Percentiles rank a stretch among this genome's conserved stretches.
These are phyloP conservation scores for Sporisorium sorghi DNA, from an alignment of 1,284 basidiomycete genomes.

Conservation along the genomic window DNA sequence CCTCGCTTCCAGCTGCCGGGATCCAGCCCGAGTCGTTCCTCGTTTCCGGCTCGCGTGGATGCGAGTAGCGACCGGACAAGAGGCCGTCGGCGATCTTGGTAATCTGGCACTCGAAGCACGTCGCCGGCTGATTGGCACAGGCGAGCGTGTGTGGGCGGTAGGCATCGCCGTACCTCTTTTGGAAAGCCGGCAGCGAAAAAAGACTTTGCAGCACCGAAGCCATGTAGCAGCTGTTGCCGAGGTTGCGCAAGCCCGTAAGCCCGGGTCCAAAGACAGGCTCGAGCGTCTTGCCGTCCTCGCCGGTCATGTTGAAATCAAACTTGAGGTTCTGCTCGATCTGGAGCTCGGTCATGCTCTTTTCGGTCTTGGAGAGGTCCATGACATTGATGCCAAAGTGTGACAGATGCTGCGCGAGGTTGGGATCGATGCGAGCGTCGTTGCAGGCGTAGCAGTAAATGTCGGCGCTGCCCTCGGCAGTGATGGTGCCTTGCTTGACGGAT, in stretches of 20 bases:
- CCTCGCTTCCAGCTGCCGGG: constrained; percentile 5
- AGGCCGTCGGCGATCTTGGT: constrained; percentile 92
- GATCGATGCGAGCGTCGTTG: constrained; percentile 86
- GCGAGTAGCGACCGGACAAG: constrained; percentile 88
- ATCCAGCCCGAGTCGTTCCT: constrained; percentile 19
- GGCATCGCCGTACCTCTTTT: constrained; percentile 77
- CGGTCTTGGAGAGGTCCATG: constrained; percentile 85
- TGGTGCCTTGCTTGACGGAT: constrained; percentile 94
- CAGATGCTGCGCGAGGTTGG: constrained; percentile 81
- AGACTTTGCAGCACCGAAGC: constrained; percentile 90
- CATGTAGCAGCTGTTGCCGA: constrained; percentile 99
- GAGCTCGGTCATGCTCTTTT: constrained; percentile 96
- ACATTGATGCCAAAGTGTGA: constrained; percentile 88
- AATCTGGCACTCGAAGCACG: constrained; percentile 94
- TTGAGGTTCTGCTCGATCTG: constrained; percentile 97
- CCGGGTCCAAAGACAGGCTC: constrained; percentile 89
- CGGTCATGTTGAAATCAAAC: constrained; percentile 93
- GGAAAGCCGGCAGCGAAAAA: constrained; percentile 84
- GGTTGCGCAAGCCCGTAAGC: constrained; percentile 87
- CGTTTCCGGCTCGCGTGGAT: constrained; percentile 71
- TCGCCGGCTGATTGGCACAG: constrained; percentile 80
- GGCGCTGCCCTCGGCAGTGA: constrained; percentile 91
- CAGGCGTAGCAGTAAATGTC: constrained; percentile 96
- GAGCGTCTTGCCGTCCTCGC: constrained; percentile 87
- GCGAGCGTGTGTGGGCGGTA: constrained; percentile 75